Evolutionary conservation across 257 asterid genomes (phyloP).

Genomic region (Nicotiana attenuata): DNA sequence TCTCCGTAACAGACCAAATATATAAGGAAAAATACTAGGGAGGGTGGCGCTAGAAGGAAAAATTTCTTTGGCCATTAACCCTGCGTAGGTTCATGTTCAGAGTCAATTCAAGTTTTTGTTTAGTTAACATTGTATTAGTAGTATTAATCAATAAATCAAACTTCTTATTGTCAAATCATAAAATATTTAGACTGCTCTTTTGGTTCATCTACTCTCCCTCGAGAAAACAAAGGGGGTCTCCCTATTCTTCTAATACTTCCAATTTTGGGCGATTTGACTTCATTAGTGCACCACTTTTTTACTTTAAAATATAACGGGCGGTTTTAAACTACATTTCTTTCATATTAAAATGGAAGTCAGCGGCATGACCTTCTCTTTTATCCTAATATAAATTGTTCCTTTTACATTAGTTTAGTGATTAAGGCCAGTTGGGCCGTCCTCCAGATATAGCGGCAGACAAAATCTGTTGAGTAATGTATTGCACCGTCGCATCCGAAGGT

Average conservation of each 20-base stretch:
- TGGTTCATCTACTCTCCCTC: neutral
- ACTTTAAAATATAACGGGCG: neutral
- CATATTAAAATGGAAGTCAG: neutral
- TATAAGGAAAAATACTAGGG: no score
- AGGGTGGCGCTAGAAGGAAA: no score
- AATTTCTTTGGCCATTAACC: no score
- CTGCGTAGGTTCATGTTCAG: neutral
- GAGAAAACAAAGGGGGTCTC: neutral
- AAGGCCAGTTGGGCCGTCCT: constrained; percentile 1
- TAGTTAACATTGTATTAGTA: neutral
- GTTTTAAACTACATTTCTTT: neutral
- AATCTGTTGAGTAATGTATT: neutral
- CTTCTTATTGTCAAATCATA: neutral
- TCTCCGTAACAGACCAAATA: no score
- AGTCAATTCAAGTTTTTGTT: neutral
- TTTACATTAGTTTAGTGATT: neutral
- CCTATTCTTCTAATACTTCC: neutral
- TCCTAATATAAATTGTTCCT: neutral
- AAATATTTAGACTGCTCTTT: neutral
- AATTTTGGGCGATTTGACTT: neutral
- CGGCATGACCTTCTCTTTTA: neutral
- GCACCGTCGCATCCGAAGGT: neutral
- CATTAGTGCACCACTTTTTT: neutral
- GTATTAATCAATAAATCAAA: neutral
- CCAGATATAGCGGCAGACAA: neutral